Percentiles rank a stretch among this genome's conserved stretches.
Evolutionary conservation across 2,329 filamentous ascomycete genomes (phyloP).

Genomic region (Penicillium sp.): DNA sequence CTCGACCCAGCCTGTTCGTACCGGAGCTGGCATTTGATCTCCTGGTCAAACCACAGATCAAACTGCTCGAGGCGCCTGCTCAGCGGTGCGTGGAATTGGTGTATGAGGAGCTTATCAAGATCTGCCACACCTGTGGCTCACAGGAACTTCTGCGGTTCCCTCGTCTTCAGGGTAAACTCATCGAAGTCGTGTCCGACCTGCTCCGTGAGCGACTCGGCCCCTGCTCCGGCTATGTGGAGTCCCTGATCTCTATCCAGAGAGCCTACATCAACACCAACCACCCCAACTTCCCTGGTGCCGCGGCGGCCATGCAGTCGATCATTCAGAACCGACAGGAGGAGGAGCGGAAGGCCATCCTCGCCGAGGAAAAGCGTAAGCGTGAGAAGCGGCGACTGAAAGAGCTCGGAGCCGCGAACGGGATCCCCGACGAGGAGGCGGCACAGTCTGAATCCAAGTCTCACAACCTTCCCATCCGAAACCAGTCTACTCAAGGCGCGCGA

Average conservation of each 20-base stretch:
- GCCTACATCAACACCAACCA: constrained; percentile 99
- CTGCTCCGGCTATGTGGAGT: constrained; percentile 88
- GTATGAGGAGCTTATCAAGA: constrained; percentile 98
- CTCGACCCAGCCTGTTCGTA: constrained; percentile 92
- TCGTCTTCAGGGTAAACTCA: constrained; percentile 90
- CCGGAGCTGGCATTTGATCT: constrained; percentile 97
- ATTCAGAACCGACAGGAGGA: constrained; percentile 93
- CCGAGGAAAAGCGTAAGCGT: constrained; percentile 82
- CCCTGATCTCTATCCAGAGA: constrained; percentile 92
- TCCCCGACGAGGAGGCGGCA: constrained; percentile 66
- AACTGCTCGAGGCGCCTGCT: constrained; percentile 89
- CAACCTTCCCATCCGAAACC: constrained; percentile 62
- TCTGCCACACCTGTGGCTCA: constrained; percentile 96
- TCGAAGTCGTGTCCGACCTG: constrained; percentile 96
- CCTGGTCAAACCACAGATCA: constrained; percentile 97
- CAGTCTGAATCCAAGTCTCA: constrained; percentile 56
- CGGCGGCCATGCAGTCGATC: constrained; percentile 95
- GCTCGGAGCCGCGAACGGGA: constrained; percentile 72
- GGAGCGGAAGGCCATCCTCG: constrained; percentile 76
- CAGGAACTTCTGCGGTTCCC: constrained; percentile 91
- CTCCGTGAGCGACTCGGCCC: constrained; percentile 89
- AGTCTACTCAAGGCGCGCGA: constrained; percentile 62
- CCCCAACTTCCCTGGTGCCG: constrained; percentile 95
- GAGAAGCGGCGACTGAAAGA: constrained; percentile 84
- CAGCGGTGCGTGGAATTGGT: constrained; percentile 97